A percentile compares a stretch with the other conserved stretches of the same genome.
phyloP scores from a whole-genome alignment of 2,329 filamentous ascomycete species.

The Fusarium burgessii region DNA sequence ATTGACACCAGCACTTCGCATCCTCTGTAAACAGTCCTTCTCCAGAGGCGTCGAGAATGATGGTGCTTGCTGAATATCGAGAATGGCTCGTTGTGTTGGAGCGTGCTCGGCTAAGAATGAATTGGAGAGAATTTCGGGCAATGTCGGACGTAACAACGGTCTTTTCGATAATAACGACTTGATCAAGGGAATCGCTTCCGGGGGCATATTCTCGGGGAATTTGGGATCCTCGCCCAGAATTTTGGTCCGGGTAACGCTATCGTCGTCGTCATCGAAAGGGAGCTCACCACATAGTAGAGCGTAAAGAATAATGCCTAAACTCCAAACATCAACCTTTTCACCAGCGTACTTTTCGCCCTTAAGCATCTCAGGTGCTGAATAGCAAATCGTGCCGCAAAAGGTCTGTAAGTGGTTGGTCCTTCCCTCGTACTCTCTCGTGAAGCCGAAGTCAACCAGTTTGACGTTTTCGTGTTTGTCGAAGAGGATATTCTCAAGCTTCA shows the following conservation, averaged over 20 bases:
- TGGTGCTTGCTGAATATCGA: constrained; percentile 82
- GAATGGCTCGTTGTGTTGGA: constrained; percentile 86
- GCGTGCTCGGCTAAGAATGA: constrained; percentile 90
- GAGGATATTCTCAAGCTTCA: constrained; percentile 92
- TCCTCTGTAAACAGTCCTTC: constrained; percentile 90
- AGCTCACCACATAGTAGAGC: constrained; percentile 86
- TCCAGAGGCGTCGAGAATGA: constrained; percentile 89
- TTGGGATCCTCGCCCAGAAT: constrained; percentile 89
- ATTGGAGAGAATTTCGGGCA: constrained; percentile 88
- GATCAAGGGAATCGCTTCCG: constrained; percentile 82
- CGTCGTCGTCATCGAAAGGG: constrained; percentile 96
- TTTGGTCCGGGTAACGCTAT: constrained; percentile 83
- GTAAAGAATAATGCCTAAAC: constrained; percentile 85
- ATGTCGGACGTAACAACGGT: constrained; percentile 81
- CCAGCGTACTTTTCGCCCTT: constrained; percentile 98
- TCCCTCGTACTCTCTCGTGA: constrained; percentile 96
- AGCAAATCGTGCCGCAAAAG: constrained; percentile 97
- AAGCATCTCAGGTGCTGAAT: constrained; percentile 98
- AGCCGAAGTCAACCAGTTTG: constrained; percentile 97
- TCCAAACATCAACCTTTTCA: constrained; percentile 98
- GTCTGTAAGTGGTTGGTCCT: constrained; percentile 95
- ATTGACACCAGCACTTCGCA: constrained; percentile 93
- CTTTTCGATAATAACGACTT: constrained; percentile 89
- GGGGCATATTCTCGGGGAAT: constrained; percentile 83
- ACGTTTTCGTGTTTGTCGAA: constrained; percentile 98